Evolutionary conservation across 2,329 filamentous ascomycete genomes (phyloP).

Genomic region (Aquanectria penicillioides): DNA sequence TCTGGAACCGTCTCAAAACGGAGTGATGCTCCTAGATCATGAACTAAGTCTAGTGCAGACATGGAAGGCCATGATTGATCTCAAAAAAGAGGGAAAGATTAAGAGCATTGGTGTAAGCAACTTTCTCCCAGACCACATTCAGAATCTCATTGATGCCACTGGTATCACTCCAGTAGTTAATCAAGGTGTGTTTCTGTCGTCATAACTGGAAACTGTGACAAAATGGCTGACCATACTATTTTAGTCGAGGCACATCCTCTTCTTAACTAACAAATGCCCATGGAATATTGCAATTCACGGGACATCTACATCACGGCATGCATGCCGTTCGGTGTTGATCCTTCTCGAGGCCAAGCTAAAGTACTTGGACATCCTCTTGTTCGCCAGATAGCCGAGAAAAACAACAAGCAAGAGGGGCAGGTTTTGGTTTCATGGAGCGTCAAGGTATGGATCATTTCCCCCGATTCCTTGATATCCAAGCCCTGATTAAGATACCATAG

Average conservation of each 20-base stretch:
- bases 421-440: neutral
- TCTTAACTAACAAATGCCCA: neutral
- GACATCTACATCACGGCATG: constrained; percentile 5
- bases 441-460: neutral
- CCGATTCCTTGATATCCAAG: neutral
- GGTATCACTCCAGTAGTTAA: neutral
- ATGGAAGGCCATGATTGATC: neutral
- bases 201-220: neutral
- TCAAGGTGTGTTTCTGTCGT: neutral
- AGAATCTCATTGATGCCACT: neutral
- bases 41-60: neutral
- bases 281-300: neutral
- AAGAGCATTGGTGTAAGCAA: constrained; percentile 2
- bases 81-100: neutral
- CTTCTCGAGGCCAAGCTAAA: neutral
- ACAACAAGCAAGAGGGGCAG: neutral
- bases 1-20: neutral
- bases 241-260: neutral
- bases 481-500: neutral
- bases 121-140: neutral
- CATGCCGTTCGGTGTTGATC: neutral
- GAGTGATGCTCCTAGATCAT: neutral
- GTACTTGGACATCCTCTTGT: neutral
- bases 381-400: neutral
- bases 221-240: neutral